Evolutionary conservation across 2,329 filamentous ascomycete species (phyloP).

Genomic region (Ambrosiella cleistominuta): DNA sequence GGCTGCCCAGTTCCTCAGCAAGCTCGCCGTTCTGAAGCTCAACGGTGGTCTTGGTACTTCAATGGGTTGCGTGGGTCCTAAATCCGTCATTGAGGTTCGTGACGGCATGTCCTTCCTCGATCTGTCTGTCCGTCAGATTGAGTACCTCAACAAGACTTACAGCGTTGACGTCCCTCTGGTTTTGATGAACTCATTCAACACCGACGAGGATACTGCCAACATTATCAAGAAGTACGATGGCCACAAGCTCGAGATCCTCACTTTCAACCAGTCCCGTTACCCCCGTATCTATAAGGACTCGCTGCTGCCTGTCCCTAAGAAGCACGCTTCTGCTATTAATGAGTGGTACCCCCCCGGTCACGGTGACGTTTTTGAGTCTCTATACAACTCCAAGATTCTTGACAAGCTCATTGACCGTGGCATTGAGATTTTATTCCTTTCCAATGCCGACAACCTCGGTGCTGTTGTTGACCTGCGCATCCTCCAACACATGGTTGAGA

Average conservation of each 20-base stretch:
- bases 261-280: conserved; percentile 99
- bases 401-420: conserved; percentile 91
- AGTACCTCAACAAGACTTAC: conserved; percentile 97
- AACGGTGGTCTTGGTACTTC: conserved; percentile 98
- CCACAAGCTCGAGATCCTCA: conserved; percentile 98
- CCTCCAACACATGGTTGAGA: conserved; percentile 98
- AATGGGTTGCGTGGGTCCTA: conserved; percentile 97
- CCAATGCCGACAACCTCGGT: conserved; percentile 96
- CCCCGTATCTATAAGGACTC: conserved; percentile 98
- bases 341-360: conserved; percentile 99
- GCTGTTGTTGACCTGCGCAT: conserved; percentile 96
- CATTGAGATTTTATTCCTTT: conserved; percentile 95
- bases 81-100: conserved; percentile 98
- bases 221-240: conserved; percentile 99
- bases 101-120: conserved; percentile 99
- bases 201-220: conserved; percentile 88
- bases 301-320: conserved; percentile 85
- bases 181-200: conserved; percentile 99
- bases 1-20: conserved; percentile 86
- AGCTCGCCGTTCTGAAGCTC: conserved; percentile 95
- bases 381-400: conserved; percentile 97
- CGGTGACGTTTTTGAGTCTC: conserved; percentile 98
- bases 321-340: conserved; percentile 66
- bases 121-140: conserved; percentile 94
- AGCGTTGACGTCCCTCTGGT: conserved; percentile 94